Evolutionary conservation across 176 grass and related monocot genomes (phyloP), one percentile per base, ranked within the genome.

Genomic region (Melocanna baccifera): DNA sequence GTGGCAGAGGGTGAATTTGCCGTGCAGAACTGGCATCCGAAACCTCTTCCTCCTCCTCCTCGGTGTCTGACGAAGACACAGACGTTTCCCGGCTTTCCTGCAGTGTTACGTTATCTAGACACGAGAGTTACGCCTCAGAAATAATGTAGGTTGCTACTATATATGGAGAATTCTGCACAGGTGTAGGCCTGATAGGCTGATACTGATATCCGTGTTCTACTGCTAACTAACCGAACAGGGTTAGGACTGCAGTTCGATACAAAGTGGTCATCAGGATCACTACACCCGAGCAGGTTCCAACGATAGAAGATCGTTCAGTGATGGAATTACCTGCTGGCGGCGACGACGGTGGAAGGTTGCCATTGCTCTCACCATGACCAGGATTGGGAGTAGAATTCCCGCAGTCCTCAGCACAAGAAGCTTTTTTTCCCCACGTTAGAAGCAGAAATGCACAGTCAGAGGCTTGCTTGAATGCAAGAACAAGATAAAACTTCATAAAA

Each of bases 351-450:
- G 89, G 92, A 94, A 91, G 18, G 69, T 85, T 6, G 84, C 72
- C n/a, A 93, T 1, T 50, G 91, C 91, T 88, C 85, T 88, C 73
- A 85, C 91, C 78, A 97, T 91, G 34, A 97, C 87, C 34, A 89
- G 55, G 67, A 97, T 87, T 8, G 94, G 94, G 23, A 97, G 91
- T n/a, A 97, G 71, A 41, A 97, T 81, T 16, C 89, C 94, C 1
- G 89, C 85, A 4, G 88, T 93, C 75, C 94, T 86, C 85, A 97
- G 67, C 63, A 94, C 75, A 41, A 97, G 85, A 26, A 97, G 85
- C 94, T 97, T 45, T 62, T 81, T 84, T 53, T n/a, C 5, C 4
- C 11, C 50, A 58, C 37, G 48, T 78, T 32, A 83, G 68, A 80
- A 48, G 59, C 5, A 79, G 46, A 45, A 13, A 71, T 71, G 29